These are phyloP conservation scores for Aegilops tauschii DNA, from an alignment of 176 grass and related monocot genomes.

Conservation along the genomic window DNA sequence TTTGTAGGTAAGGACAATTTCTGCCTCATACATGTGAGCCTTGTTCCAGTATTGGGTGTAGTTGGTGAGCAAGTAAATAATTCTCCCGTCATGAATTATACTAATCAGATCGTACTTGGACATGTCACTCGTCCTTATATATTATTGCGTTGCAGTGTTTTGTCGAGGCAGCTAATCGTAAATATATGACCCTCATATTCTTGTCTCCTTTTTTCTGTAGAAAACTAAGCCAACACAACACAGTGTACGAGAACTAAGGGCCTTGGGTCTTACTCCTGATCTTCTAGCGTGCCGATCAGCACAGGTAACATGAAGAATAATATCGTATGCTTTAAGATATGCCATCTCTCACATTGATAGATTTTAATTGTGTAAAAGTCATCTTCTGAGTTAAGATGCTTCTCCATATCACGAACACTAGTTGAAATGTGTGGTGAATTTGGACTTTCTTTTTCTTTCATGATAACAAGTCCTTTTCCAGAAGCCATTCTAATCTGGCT, in stretches of 20 bases:
- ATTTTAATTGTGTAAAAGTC: background rate
- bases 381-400: background rate
- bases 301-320: conserved; percentile 52
- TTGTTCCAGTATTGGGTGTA: conserved; percentile 91
- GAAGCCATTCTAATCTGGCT: background rate
- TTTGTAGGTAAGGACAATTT: conserved; percentile 92
- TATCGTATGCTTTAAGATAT: background rate
- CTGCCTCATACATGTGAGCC: conserved; percentile 97
- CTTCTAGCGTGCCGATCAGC: conserved; percentile 89
- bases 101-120: background rate
- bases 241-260: conserved; percentile 90
- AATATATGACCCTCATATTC: background rate
- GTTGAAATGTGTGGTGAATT: background rate
- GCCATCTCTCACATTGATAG: background rate
- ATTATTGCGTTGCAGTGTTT: background rate
- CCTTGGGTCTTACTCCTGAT: conserved; percentile 95
- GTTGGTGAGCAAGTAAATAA: conserved; percentile 97
- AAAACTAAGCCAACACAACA: conserved; percentile 99
- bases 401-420: background rate
- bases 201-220: conserved; percentile 40
- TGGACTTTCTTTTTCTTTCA: conserved; percentile 9
- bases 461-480: background rate
- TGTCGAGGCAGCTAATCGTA: background rate
- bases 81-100: conserved; percentile 29
- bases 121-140: background rate